Evolutionary conservation across 441 rosid genomes (phyloP).

Genomic region (Gossypium trilobum): DNA sequence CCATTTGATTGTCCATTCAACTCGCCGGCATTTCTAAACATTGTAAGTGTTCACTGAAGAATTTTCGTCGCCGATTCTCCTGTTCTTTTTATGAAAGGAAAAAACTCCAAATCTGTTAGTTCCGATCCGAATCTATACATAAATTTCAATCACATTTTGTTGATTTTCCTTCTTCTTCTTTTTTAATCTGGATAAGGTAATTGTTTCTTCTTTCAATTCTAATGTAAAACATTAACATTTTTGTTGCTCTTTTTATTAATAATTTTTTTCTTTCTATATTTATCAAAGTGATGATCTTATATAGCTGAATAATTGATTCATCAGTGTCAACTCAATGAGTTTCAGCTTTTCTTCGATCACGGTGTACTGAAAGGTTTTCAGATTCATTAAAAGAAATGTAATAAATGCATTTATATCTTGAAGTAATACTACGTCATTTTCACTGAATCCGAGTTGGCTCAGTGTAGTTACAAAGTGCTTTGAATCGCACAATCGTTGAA

Average conservation of each 20-base stretch:
- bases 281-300: not conserved
- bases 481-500: constrained; percentile 16
- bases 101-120: not conserved
- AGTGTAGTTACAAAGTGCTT: constrained; percentile 10
- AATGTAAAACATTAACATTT: not conserved
- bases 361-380: not conserved
- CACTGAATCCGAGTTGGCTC: constrained; percentile 21
- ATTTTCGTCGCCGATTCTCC: not conserved
- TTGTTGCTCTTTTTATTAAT: not conserved
- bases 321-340: constrained; percentile 3
- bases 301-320: constrained; percentile 1
- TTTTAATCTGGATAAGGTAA: not conserved
- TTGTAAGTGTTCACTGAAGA: constrained; percentile 4
- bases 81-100: not conserved
- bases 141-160: constrained; percentile 13
- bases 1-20: constrained; percentile 11
- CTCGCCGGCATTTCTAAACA: constrained; percentile 17
- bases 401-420: not conserved
- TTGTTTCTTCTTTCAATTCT: not conserved
- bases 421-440: not conserved
- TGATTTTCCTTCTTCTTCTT: constrained; percentile 8
- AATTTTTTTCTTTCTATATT: not conserved
- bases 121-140: constrained; percentile 3
- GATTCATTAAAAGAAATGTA: constrained; percentile 4
- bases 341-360: not conserved